Conservation (phyloP, 768 basidiomycete species). For the Pisolithus tinctorius region DNA sequence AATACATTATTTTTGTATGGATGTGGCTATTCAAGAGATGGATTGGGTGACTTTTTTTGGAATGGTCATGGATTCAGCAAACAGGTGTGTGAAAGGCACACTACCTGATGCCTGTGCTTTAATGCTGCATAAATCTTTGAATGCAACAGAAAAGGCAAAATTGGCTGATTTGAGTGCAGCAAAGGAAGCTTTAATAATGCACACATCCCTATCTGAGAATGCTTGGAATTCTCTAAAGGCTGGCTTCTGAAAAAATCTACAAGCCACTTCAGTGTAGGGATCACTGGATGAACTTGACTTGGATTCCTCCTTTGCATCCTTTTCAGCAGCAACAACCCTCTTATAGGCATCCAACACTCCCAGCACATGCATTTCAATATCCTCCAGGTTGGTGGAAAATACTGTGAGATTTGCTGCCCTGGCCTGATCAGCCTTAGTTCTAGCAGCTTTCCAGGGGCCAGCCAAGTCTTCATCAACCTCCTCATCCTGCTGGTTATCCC, state of each 20-base stretch:
- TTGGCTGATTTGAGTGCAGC: constrained; percentile 32
- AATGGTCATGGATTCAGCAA: constrained; percentile 20
- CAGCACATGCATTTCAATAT: constrained; percentile 36
- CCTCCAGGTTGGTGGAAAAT: constrained; percentile 31
- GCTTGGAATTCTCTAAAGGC: constrained; percentile 13
- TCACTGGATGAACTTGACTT: neutral
- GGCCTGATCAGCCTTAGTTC: constrained; percentile 3
- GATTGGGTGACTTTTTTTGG: no score
- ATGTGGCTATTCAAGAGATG: no score
- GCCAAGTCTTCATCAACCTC: constrained; percentile 28
- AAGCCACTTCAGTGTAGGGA: constrained; percentile 19
- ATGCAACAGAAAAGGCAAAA: constrained; percentile 54
- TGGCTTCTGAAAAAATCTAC: constrained; percentile 22
- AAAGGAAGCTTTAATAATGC: constrained; percentile 44
- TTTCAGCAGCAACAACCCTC: neutral
- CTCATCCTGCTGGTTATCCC: neutral
- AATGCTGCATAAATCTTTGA: constrained; percentile 43
- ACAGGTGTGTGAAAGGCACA: constrained; percentile 13
- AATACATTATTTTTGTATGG: no score
- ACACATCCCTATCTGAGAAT: constrained; percentile 30
- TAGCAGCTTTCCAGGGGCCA: constrained; percentile 31
- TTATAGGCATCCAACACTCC: constrained; percentile 13
- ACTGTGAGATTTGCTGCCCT: constrained; percentile 1
- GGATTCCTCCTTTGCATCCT: neutral
- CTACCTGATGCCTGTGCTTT: constrained; percentile 39